A percentile compares a stretch with the other conserved stretches of the same genome.
These are phyloP conservation scores for Graphilbum fragrans DNA, from an alignment of 2,329 filamentous ascomycete species.

Conservation along the genomic window DNA sequence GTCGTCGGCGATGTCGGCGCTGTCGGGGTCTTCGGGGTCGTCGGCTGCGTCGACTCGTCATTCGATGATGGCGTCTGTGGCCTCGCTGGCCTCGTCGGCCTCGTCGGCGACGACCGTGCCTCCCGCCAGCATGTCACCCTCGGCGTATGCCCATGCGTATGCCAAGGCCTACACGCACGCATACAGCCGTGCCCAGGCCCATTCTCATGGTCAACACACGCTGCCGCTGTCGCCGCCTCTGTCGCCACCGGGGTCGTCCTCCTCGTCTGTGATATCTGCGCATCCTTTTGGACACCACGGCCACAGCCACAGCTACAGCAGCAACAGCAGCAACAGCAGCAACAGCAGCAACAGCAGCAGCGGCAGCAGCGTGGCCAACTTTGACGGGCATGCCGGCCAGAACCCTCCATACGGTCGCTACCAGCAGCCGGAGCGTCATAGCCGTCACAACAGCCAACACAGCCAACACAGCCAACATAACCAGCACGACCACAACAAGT, in stretches of 20 bases:
- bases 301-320: background rate
- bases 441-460: no score
- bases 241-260: background rate
- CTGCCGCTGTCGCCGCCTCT: background rate
- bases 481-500: background rate
- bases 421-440: no score
- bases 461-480: background rate
- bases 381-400: background rate
- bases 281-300: background rate
- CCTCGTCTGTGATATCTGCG: background rate
- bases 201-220: background rate
- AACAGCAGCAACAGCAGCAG: background rate
- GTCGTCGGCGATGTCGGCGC: no score
- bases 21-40: no score
- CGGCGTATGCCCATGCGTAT: slow-evolving; percentile 2
- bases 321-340: background rate
- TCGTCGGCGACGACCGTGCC: background rate
- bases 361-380: background rate
- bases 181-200: slow-evolving; percentile 5
- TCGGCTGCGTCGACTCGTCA: background rate
- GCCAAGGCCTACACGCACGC: slow-evolving; percentile 6
- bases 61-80: background rate
- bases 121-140: background rate
- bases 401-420: no score
- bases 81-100: background rate